phyloP scores from a whole-genome alignment of 1,139 yeast species.

The Geotrichum phurueaensis region DNA sequence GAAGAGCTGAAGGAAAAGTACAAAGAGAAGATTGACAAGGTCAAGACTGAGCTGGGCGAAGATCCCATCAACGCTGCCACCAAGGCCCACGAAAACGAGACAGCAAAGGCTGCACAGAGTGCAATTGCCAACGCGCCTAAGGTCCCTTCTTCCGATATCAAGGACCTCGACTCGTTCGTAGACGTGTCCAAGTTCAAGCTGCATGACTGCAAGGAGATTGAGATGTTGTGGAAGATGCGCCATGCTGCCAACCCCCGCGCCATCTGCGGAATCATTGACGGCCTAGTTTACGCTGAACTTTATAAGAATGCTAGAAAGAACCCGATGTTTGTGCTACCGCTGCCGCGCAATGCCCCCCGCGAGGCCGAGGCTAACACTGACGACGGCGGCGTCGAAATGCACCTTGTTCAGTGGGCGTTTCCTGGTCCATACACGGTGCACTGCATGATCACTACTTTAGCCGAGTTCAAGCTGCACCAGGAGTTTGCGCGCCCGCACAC shows the following conservation, averaged over 20 bases:
- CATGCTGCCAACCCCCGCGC: slow-evolving; percentile 57
- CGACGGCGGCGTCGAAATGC: slow-evolving; percentile 55
- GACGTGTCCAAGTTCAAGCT: slow-evolving; percentile 57
- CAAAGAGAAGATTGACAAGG: slow-evolving; percentile 49
- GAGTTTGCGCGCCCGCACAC: slow-evolving; percentile 96
- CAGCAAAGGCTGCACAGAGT: slow-evolving; percentile 14
- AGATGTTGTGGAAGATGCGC: slow-evolving; percentile 83
- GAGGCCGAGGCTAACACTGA: slow-evolving; percentile 4
- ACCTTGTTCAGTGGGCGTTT: slow-evolving; percentile 90
- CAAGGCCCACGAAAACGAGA: slow-evolving; percentile 20
- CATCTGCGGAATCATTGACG: slow-evolving; percentile 59
- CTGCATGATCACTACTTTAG: slow-evolving; percentile 84
- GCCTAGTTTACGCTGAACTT: slow-evolving; percentile 53
- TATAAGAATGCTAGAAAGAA: slow-evolving; percentile 62
- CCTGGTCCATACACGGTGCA: slow-evolving; percentile 82
- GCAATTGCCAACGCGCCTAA: slow-evolving; percentile 15
- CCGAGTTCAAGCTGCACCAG: slow-evolving; percentile 84
- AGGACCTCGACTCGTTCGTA: slow-evolving; percentile 63
- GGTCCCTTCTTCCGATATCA: slow-evolving; percentile 43
- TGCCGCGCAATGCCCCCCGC: slow-evolving; percentile 40
- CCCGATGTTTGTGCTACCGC: slow-evolving; percentile 51
- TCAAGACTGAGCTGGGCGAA: slow-evolving; percentile 42
- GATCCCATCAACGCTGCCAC: slow-evolving; percentile 17
- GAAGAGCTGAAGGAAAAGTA: slow-evolving; percentile 55
- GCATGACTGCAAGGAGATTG: slow-evolving; percentile 59